Evolutionary conservation across 2,329 filamentous ascomycete genomes (phyloP).

Genomic region (Didymella pomorum): DNA sequence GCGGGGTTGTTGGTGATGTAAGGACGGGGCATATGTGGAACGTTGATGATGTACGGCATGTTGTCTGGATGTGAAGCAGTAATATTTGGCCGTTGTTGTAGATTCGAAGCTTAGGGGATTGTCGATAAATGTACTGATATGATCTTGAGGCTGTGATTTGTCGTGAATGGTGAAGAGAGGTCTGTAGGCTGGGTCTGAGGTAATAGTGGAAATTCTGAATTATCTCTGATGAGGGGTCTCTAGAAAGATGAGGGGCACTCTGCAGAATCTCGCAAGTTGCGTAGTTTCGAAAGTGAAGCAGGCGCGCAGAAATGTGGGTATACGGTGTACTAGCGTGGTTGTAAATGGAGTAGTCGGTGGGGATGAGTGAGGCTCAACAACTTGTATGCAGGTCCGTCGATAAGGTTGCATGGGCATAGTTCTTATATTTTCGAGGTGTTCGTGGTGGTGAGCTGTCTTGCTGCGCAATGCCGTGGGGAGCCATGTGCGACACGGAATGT

Average conservation of each 20-base stretch:
- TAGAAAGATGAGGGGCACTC: conserved; percentile 12
- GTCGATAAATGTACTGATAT: neutral
- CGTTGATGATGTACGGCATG: conserved; percentile 36
- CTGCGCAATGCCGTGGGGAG: conserved; percentile 14
- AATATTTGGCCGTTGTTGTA: neutral
- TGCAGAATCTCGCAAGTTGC: conserved; percentile 10
- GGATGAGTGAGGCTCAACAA: conserved; percentile 22
- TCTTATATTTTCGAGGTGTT: conserved; percentile 2
- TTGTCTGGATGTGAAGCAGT: neutral
- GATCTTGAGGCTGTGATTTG: neutral
- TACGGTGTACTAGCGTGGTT: conserved; percentile 20
- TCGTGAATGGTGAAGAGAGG: neutral
- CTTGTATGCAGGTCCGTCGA: conserved; percentile 17
- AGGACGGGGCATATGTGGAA: conserved; percentile 22
- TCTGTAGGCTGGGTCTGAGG: neutral
- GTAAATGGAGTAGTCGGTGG: conserved; percentile 11
- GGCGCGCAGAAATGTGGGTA: conserved; percentile 19
- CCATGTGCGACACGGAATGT: conserved; percentile 17
- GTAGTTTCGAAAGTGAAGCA: conserved; percentile 17
- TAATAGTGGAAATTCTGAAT: neutral
- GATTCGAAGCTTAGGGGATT: neutral
- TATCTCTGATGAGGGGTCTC: neutral
- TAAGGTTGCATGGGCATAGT: conserved; percentile 8
- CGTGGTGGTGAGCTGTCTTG: neutral
- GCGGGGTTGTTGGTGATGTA: conserved; percentile 32